These are phyloP conservation scores for Beauveria pseudobassiana DNA, from an alignment of 2,329 filamentous ascomycete species.

Conservation along the genomic window DNA sequence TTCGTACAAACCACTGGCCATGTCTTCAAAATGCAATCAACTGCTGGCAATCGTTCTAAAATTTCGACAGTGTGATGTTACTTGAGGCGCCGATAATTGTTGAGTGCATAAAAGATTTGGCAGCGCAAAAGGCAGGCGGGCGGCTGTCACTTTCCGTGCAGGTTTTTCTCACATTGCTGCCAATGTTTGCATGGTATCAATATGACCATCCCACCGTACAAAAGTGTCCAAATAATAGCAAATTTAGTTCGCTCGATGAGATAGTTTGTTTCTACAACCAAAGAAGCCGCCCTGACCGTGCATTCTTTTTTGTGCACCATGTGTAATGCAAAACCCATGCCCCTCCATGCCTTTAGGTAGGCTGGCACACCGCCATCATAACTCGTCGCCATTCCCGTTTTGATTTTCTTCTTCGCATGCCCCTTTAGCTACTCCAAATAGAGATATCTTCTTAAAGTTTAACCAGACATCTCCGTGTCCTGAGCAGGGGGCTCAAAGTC, in stretches of 20 bases:
- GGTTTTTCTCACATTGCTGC: neutral
- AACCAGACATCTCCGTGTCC: constrained; percentile 59
- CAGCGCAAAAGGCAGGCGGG: neutral
- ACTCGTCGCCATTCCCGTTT: neutral
- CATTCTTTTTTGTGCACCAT: neutral
- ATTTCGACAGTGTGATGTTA: neutral
- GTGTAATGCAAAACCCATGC: neutral
- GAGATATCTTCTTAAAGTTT: constrained; percentile 10
- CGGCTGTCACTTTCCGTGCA: neutral
- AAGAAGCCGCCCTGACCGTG: neutral
- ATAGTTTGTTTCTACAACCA: neutral
- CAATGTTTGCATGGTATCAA: neutral
- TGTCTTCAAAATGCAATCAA: neutral
- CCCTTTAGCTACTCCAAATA: neutral
- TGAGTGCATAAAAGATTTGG: neutral
- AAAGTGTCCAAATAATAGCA: neutral
- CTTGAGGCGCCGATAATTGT: neutral
- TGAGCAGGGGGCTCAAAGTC: constrained; percentile 57
- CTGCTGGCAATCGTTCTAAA: too few relatives aligned
- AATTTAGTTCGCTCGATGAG: neutral
- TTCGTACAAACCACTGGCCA: neutral
- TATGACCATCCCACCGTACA: neutral
- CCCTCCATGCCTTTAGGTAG: neutral
- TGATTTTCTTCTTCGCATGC: neutral
- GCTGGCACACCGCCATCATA: neutral